phyloP scores from a whole-genome alignment of 2,329 filamentous ascomycete species.

The Raffaelea ambrosiae region DNA sequence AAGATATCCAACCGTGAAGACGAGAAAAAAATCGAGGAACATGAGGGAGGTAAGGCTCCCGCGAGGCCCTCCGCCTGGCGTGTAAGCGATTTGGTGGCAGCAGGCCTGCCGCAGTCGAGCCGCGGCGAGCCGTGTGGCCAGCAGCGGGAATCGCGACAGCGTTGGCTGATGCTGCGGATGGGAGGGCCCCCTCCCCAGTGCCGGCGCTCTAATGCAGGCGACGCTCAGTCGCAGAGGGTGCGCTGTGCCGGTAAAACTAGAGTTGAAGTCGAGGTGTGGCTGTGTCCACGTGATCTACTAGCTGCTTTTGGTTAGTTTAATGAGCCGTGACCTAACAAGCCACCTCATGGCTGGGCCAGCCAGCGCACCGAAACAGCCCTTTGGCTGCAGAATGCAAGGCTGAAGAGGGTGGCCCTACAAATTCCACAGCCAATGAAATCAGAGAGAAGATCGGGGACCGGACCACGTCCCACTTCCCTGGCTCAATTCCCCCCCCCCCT shows the following conservation, averaged over 20 bases:
- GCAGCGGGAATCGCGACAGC: background rate
- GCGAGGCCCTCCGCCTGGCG: too few species aligned
- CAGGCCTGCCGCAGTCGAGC: background rate
- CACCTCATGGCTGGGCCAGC: conserved; percentile 2
- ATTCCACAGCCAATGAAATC: background rate
- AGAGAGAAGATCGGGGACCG: background rate
- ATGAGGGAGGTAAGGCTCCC: too few species aligned
- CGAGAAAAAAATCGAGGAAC: too few species aligned
- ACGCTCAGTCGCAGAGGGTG: conserved; percentile 5
- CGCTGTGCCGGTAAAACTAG: conserved; percentile 14
- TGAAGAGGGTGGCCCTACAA: conserved; percentile 6
- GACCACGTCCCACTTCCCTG: background rate
- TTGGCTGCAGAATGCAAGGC: conserved; percentile 14
- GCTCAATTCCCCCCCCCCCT: background rate
- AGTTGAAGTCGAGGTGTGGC: conserved; percentile 13
- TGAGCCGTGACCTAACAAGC: conserved; percentile 5
- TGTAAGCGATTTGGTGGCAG: too few species aligned
- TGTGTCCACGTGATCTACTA: conserved; percentile 8
- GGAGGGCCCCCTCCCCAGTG: background rate
- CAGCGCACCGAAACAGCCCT: conserved; percentile 1
- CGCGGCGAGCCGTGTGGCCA: background rate
- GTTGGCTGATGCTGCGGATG: background rate
- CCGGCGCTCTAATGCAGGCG: conserved; percentile 8
- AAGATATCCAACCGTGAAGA: too few species aligned
- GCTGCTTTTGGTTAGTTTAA: background rate